These are phyloP conservation scores for Cladosporium colombiae DNA, from an alignment of 2,329 filamentous ascomycete species.

Conservation along the genomic window DNA sequence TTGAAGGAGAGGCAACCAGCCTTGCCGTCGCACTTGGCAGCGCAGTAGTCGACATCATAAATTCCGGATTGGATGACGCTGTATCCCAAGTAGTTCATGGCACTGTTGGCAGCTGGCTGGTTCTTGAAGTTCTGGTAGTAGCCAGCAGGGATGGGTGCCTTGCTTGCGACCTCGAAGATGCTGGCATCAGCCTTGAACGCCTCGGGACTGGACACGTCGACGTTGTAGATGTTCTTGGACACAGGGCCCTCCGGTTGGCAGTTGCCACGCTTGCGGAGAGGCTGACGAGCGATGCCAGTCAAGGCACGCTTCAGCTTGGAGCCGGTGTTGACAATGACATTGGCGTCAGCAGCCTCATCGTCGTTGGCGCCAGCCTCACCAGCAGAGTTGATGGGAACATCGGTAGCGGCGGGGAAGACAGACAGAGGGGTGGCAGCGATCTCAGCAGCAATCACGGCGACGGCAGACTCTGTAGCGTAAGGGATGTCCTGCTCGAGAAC, in stretches of 20 bases:
- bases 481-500: conserved; percentile 4
- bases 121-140: conserved; percentile 26
- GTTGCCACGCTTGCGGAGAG: background rate
- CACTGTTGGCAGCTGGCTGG: conserved; percentile 23
- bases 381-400: conserved; percentile 14
- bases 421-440: conserved; percentile 8
- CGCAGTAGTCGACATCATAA: conserved; percentile 28
- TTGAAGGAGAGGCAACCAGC: conserved; percentile 29
- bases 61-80: conserved; percentile 21
- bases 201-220: conserved; percentile 7
- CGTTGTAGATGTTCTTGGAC: background rate
- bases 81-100: conserved; percentile 23
- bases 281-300: conserved; percentile 2
- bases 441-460: background rate
- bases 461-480: conserved; percentile 2
- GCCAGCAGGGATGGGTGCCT: conserved; percentile 19
- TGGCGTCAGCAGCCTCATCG: background rate
- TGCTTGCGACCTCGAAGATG: conserved; percentile 15
- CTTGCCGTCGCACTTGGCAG: conserved; percentile 25
- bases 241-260: background rate
- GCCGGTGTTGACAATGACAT: conserved; percentile 5
- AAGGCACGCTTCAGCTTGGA: conserved; percentile 8
- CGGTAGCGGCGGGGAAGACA: conserved; percentile 12
- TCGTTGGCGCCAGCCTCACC: background rate
- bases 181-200: conserved; percentile 22